Evolutionary conservation across 1,284 basidiomycete species (phyloP), one percentile per base, ranked within the genome.

Genomic region (Irpex sp.): DNA sequence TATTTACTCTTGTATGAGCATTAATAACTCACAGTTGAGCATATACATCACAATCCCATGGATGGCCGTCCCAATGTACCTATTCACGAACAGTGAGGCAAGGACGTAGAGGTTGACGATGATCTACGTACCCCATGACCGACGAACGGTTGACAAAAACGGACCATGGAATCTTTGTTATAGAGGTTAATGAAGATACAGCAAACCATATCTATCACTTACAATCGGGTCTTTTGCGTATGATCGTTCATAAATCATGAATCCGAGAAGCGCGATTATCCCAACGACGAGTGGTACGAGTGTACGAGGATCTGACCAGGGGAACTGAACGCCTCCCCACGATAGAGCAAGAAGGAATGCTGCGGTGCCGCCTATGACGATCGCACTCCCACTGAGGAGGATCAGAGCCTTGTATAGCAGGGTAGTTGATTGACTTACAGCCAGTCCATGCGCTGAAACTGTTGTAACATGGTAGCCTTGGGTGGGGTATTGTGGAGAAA

Each of bases 301-400:
- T 21, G 58, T 40, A 5, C 57, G 47, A 7, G 60, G 31, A 13
- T 55, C 58, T 17, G 55, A 51, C 59, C 57, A 63, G 34, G 57
- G 58, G 49, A 54, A 63, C 26, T 34, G 61, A 56, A 37, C 47
- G 19, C 54, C 62, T 26, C 54, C 62, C 62, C 62, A 64, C 9
- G 62, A 60, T 26, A 64, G 44, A 13, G 59, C 62, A 6, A 64
- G 17, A 11, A 61, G 31, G 58, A 52, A 47, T 8, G 59, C 37
- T 3, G 48, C 48, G 15, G 62, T 34, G 47, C 62, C 57, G 5
- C 40, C 40, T 21, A 52, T 52, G n/a, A 61, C 48, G 34, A 64
- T 44, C 11, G 37, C 19, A 26, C 37, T 57, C 11, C 62, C 60
- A 31, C 60, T 61, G 31, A 31, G 31, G 31, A 9, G 31, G 19